Evolutionary conservation across 2,329 filamentous ascomycete genomes (phyloP).

Genomic region (Lizonia empirigonia): DNA sequence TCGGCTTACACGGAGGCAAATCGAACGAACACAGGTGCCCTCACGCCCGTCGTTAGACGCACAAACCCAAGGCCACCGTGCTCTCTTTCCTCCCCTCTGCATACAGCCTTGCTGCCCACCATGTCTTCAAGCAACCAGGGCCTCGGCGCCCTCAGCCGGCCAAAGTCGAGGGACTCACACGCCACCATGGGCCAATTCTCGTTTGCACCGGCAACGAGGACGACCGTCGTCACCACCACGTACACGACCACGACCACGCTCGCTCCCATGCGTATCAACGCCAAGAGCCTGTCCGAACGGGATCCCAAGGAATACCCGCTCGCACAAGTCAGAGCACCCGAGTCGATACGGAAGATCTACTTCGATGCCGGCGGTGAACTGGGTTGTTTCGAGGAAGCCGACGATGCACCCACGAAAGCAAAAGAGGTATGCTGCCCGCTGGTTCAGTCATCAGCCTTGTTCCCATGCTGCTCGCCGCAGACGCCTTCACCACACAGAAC

Average conservation of each 20-base stretch:
- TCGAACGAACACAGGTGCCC: background rate
- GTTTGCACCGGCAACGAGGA: conserved; percentile 67
- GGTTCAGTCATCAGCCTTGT: conserved; percentile 24
- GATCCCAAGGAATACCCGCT: conserved; percentile 91
- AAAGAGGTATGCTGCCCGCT: conserved; percentile 56
- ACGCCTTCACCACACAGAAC: conserved; percentile 8
- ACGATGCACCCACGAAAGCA: conserved; percentile 60
- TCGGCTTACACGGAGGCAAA: background rate
- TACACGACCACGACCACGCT: conserved; percentile 84
- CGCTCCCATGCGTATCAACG: conserved; percentile 79
- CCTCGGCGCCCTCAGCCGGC: conserved; percentile 32
- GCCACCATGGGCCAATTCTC: conserved; percentile 64
- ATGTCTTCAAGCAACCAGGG: conserved; percentile 39
- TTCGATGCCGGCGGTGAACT: conserved; percentile 70
- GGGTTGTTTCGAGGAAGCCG: conserved; percentile 67
- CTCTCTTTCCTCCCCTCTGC: background rate
- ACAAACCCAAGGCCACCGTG: background rate
- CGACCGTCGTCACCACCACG: conserved; percentile 81
- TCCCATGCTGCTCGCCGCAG: conserved; percentile 27
- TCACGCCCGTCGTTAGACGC: background rate
- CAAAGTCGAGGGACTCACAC: conserved; percentile 40
- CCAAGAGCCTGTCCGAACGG: conserved; percentile 72
- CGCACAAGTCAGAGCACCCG: conserved; percentile 80
- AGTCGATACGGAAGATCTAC: conserved; percentile 75
- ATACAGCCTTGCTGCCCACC: conserved; percentile 16